Base-by-base conservation (phyloP, 1,284 basidiomycete species). In the Phaffia rhodozyma region DNA sequence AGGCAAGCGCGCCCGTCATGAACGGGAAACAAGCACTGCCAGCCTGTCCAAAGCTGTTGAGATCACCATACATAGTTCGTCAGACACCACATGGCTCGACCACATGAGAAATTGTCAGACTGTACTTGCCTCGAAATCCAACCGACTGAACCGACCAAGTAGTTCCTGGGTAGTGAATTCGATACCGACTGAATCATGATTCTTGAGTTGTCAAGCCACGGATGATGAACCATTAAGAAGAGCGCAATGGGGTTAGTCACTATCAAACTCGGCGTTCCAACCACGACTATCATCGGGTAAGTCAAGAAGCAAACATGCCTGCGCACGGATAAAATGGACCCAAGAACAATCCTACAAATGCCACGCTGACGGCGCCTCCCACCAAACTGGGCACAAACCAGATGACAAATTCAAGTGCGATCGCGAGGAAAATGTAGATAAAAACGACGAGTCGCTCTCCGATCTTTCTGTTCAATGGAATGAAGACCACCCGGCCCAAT, bases 311-410 rank as follows among this genome's bases (percentile, higher is more conserved):
- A 16, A 16, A 16, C 5, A 16, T 7, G 13, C 16, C 38, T 2
- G 16, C 38, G 7, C 38, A 43, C 1, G 82, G 81, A 67, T 79
- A 84, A 70, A 83, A 78, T 0, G 82, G 83, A 5, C 79, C 79
- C 20, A 82, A 66, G 32, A 83, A 69, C 30, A 84, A 67, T 23
- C 82, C 84, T 59, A 84, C 76, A 32, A 84, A 71, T 1, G 80
- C 78, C 21, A 84, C 78, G 4, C 79, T 77, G 5, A 84, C 73
- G 1, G 81, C 83, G 51, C 76, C 77, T 48, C 77, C 78, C 29
- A 83, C 73, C 50, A 84, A 72, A 3, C 78, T 80, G 0, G 82
- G 82, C 1, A 83, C 79, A 18, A 82, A 74, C 84, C 84, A 84
- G 38, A 85, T 74, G 38, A 82, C 72, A 58, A 85, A 69, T 67